A percentile compares a stretch with the other conserved stretches of the same genome.
These are phyloP conservation scores for Tricholomella constricta DNA, from an alignment of 768 basidiomycete species.

Conservation along the genomic window DNA sequence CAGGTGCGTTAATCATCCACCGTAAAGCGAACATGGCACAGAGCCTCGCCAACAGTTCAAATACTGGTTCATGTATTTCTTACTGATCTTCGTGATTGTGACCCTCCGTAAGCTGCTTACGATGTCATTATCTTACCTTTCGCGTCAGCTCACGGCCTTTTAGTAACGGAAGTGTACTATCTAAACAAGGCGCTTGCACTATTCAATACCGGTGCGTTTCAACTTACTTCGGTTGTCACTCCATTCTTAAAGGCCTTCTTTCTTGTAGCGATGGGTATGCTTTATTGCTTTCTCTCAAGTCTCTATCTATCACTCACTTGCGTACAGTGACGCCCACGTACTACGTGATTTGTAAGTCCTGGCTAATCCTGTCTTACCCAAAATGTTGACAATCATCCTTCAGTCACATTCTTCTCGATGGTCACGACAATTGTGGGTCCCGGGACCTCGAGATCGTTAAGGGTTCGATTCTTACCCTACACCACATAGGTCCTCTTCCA, in stretches of 20 bases:
- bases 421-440: slow-evolving; percentile 73
- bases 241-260: slow-evolving; percentile 61
- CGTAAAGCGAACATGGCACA: background rate
- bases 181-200: slow-evolving; percentile 94
- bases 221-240: slow-evolving; percentile 5
- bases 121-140: slow-evolving; percentile 7
- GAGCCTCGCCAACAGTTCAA: slow-evolving; percentile 63
- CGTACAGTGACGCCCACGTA: slow-evolving; percentile 79
- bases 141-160: slow-evolving; percentile 3
- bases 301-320: slow-evolving; percentile 18
- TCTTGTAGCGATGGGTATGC: slow-evolving; percentile 20
- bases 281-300: background rate
- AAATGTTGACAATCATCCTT: background rate
- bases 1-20: slow-evolving; percentile 49
- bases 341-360: slow-evolving; percentile 73
- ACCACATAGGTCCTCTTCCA: slow-evolving; percentile 74
- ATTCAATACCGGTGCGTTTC: slow-evolving; percentile 79
- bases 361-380: background rate
- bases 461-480: background rate
- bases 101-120: slow-evolving; percentile 64
- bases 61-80: slow-evolving; percentile 89
- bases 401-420: slow-evolving; percentile 85
- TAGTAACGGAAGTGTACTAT: slow-evolving; percentile 92
- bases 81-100: slow-evolving; percentile 77
- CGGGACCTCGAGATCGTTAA: background rate